Conservation (phyloP, 495 filamentous ascomycete genomes). For the Aspergillus sclerotioniger region DNA sequence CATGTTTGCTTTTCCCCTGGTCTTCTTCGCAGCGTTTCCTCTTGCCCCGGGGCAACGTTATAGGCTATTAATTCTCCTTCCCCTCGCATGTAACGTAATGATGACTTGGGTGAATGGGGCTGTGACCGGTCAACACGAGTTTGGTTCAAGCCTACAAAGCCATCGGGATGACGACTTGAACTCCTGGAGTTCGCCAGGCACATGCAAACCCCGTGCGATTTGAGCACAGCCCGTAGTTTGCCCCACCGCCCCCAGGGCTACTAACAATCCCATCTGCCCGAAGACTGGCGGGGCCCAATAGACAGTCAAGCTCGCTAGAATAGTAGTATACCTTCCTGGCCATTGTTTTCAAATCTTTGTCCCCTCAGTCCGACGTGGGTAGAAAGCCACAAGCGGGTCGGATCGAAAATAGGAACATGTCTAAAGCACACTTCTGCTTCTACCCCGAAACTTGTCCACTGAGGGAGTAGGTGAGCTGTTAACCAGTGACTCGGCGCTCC, state of each 20-base stretch:
- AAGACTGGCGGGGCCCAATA: neutral
- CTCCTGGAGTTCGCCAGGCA: neutral
- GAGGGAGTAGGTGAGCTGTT: neutral
- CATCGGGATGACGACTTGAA: neutral
- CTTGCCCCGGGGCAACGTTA: neutral
- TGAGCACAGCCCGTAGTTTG: neutral
- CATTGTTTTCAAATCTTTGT: neutral
- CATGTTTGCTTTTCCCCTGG: neutral
- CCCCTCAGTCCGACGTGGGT: neutral
- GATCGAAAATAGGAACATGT: neutral
- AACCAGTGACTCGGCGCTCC: neutral
- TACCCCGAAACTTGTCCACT: neutral
- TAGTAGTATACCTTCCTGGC: neutral
- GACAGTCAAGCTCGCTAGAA: neutral
- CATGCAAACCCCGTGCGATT: neutral
- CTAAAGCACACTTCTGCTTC: neutral
- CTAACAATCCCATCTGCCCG: neutral
- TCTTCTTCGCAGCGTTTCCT: no score
- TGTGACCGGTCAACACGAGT: slow-evolving; percentile 4
- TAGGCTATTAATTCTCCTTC: neutral
- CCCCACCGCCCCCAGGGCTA: neutral
- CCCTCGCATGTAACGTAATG: slow-evolving; percentile 3
- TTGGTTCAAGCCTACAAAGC: neutral
- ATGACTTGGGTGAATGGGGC: neutral
- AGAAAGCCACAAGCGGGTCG: neutral